These are phyloP conservation scores for Entonaema liquescens DNA, from an alignment of 495 filamentous ascomycete species.

Conservation along the genomic window DNA sequence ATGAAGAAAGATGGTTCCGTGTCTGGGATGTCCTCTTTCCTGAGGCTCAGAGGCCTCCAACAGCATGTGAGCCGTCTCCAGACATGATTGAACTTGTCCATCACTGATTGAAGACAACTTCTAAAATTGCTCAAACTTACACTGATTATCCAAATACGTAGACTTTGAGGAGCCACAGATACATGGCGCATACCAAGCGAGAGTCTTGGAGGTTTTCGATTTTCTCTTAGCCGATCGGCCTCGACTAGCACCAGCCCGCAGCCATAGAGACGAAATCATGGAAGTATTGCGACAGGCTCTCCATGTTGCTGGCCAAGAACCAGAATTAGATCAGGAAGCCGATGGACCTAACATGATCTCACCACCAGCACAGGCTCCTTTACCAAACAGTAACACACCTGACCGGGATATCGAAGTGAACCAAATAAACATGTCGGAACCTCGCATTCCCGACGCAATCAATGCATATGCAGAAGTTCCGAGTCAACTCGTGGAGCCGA, in stretches of 20 bases:
- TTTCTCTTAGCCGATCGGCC: background rate
- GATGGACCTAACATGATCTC: background rate
- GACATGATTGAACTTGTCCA: background rate
- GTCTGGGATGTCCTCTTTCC: slow-evolving; percentile 20
- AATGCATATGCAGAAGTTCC: background rate
- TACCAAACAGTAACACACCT: background rate
- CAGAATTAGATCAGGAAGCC: background rate
- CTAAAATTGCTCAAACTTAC: background rate
- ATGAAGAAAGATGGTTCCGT: slow-evolving; percentile 22
- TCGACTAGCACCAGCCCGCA: background rate
- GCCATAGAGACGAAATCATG: background rate
- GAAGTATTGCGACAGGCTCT: slow-evolving; percentile 3
- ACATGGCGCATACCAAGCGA: background rate
- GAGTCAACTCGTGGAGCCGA: background rate
- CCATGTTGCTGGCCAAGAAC: background rate
- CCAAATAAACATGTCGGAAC: background rate
- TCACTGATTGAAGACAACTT: background rate
- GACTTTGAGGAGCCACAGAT: slow-evolving; percentile 14
- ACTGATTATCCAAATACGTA: background rate
- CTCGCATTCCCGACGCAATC: background rate
- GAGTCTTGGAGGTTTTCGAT: slow-evolving; percentile 7
- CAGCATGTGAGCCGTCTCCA: slow-evolving; percentile 12
- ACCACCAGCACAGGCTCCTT: background rate
- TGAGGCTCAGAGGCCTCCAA: background rate
- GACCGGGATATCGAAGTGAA: background rate